A percentile compares a stretch with the other conserved stretches of the same genome.
phyloP scores from a whole-genome alignment of 495 filamentous ascomycete genomes.

The Penicillium cosmopolitanum region DNA sequence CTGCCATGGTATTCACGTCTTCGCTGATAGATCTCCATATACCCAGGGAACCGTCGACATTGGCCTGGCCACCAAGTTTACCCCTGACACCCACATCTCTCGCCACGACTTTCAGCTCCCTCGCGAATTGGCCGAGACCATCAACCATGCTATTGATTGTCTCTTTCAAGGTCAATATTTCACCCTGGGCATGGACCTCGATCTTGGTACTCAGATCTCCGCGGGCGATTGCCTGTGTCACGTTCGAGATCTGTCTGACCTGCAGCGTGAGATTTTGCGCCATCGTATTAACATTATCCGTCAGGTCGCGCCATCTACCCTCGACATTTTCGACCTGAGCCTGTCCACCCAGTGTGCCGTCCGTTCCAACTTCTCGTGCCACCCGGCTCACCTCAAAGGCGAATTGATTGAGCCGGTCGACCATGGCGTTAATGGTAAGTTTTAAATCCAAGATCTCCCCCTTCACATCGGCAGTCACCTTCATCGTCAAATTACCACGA shows the following conservation, averaged over 20 bases:
- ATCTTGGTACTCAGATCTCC: conserved; percentile 91
- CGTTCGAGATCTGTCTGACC: conserved; percentile 90
- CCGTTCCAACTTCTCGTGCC: conserved; percentile 86
- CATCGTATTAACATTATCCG: conserved; percentile 94
- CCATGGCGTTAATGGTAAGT: conserved; percentile 92
- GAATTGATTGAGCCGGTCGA: conserved; percentile 89
- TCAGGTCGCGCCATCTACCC: conserved; percentile 88
- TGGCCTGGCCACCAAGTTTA: conserved; percentile 85
- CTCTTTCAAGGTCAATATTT: conserved; percentile 85
- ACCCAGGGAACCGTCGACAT: conserved; percentile 88
- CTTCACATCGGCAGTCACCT: conserved; percentile 87
- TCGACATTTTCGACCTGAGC: conserved; percentile 91
- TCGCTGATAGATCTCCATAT: conserved; percentile 95
- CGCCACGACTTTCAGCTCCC: conserved; percentile 90
- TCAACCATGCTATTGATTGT: conserved; percentile 98
- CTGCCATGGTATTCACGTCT: conserved; percentile 78
- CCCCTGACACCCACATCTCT: conserved; percentile 92
- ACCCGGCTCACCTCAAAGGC: conserved; percentile 92
- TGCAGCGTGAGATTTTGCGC: conserved; percentile 92
- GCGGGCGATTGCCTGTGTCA: conserved; percentile 86
- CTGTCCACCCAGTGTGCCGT: conserved; percentile 86
- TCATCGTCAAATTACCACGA: conserved; percentile 85
- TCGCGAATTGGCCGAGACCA: conserved; percentile 85
- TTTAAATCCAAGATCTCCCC: conserved; percentile 93
- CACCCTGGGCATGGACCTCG: conserved; percentile 84